A percentile compares a stretch with the other conserved stretches of the same genome.
phyloP scores from a whole-genome alignment of 345 rosid species.

The Zanthoxylum bungeanum region DNA sequence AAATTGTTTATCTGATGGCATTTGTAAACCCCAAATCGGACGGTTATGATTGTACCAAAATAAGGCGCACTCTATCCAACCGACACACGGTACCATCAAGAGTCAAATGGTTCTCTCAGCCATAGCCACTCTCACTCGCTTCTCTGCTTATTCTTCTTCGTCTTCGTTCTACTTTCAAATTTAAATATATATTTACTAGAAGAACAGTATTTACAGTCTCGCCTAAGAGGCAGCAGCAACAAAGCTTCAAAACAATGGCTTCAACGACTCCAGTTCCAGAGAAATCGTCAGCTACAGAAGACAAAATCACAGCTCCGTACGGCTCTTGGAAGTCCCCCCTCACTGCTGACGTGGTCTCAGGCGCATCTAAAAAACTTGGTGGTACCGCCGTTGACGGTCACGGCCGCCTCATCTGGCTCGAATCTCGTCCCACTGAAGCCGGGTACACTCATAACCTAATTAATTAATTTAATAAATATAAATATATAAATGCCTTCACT shows the following conservation, averaged over 20 bases:
- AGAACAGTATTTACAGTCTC: slow-evolving; percentile 3
- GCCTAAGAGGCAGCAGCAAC: slow-evolving; percentile 1
- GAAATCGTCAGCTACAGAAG: slow-evolving; percentile 7
- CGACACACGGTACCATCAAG: no score
- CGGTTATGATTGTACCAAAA: no score
- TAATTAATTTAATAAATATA: background rate
- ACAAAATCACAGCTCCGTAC: slow-evolving; percentile 57
- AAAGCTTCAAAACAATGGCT: slow-evolving; percentile 38
- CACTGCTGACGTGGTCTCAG: slow-evolving; percentile 81
- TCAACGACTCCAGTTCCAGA: slow-evolving; percentile 22
- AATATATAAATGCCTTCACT: no score
- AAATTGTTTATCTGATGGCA: no score
- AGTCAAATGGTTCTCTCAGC: slow-evolving; percentile 28
- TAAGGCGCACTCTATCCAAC: no score
- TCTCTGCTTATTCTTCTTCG: slow-evolving; percentile 12
- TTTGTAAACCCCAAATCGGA: no score
- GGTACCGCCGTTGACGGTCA: slow-evolving; percentile 67
- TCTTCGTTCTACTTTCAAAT: background rate
- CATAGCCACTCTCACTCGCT: slow-evolving; percentile 30
- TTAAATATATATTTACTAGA: background rate
- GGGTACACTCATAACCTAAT: slow-evolving; percentile 41
- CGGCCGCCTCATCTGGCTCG: slow-evolving; percentile 78
- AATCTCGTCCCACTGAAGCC: slow-evolving; percentile 79
- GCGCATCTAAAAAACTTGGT: slow-evolving; percentile 74
- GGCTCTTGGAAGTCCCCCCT: slow-evolving; percentile 97